These are phyloP conservation scores for Quercus gilva DNA, from an alignment of 306 rosid species.

Conservation along the genomic window DNA sequence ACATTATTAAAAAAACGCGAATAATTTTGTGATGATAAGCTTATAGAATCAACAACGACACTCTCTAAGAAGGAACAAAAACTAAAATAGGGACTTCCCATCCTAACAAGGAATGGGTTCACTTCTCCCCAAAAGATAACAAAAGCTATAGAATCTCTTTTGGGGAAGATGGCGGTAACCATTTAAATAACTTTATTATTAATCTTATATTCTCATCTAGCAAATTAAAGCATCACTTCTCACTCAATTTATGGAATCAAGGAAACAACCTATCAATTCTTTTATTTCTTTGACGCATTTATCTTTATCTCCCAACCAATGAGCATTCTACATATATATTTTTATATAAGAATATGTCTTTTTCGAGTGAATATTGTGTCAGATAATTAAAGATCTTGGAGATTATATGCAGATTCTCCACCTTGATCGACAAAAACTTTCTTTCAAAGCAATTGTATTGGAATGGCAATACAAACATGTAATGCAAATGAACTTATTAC, in stretches of 20 bases:
- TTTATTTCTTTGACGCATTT: slow-evolving; percentile 19
- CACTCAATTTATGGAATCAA: slow-evolving; percentile 51
- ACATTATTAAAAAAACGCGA: no score
- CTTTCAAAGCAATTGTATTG: not conserved
- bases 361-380: slow-evolving; percentile 10
- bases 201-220: slow-evolving; percentile 35
- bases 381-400: not conserved
- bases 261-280: slow-evolving; percentile 49
- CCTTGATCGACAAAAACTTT: not conserved
- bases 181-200: slow-evolving; percentile 27
- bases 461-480: not conserved
- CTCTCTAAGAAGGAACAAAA: slow-evolving; percentile 15
- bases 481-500: not conserved
- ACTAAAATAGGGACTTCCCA: slow-evolving; percentile 21
- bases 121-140: slow-evolving; percentile 38
- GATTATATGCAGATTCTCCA: slow-evolving; percentile 16
- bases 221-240: slow-evolving; percentile 26
- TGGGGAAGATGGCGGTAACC: slow-evolving; percentile 30
- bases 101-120: slow-evolving; percentile 30
- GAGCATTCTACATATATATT: slow-evolving; percentile 23
- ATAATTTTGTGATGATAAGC: no score
- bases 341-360: slow-evolving; percentile 17
- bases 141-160: slow-evolving; percentile 36
- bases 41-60: not conserved
- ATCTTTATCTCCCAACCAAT: slow-evolving; percentile 24